A percentile compares a stretch with the other conserved stretches of the same genome.
Evolutionary conservation across 129 eudicot genomes (phyloP).

Genomic region (Scalesia atractyloides): DNA sequence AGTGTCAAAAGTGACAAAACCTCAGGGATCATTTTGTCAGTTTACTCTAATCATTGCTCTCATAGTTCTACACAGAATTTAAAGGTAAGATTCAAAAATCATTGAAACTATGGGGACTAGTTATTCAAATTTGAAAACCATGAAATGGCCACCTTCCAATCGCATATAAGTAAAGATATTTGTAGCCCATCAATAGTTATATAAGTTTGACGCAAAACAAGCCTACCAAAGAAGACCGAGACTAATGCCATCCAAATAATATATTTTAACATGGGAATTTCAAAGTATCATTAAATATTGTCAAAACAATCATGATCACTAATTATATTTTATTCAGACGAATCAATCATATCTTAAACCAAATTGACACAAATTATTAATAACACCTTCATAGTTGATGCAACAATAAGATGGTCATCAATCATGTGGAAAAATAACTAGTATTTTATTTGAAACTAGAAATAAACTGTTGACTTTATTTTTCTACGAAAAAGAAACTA

Average conservation of each 20-base stretch:
- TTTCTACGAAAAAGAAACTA: too few relatives aligned
- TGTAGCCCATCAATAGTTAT: neutral
- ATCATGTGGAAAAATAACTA: neutral
- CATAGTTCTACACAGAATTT: neutral
- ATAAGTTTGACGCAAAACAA: neutral
- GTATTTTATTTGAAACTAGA: neutral
- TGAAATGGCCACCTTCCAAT: neutral
- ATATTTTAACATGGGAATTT: neutral
- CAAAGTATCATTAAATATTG: neutral
- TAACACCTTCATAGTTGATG: neutral
- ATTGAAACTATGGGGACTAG: neutral
- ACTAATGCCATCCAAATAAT: neutral
- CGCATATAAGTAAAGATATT: too few relatives aligned
- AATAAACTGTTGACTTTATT: neutral
- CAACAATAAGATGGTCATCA: neutral
- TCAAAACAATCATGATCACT: neutral
- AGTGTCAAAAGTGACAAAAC: too few relatives aligned
- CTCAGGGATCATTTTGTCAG: too few relatives aligned
- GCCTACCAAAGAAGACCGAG: conserved; percentile 1
- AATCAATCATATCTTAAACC: neutral
- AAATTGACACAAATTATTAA: neutral
- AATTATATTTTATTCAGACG: neutral
- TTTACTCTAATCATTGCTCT: too few relatives aligned
- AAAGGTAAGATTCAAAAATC: neutral
- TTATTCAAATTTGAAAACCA: neutral